Evolutionary conservation across 2,329 filamentous ascomycete species (phyloP).

Genomic region (Mycosphaerelloides madeirae): DNA sequence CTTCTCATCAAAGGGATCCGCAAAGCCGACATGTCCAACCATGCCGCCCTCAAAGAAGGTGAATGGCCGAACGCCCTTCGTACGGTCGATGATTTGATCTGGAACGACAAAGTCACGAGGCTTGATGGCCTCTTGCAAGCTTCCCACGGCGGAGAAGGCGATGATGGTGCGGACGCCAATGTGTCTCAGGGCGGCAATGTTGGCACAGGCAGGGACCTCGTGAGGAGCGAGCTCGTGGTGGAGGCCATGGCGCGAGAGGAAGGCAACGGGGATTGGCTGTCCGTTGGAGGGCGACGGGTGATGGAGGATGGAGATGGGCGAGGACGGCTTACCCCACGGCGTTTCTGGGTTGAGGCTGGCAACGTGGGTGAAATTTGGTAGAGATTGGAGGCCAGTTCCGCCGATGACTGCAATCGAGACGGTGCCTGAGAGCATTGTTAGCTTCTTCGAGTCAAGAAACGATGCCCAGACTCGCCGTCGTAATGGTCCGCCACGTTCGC

Average conservation of each 20-base stretch:
- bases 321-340: conserved; percentile 80
- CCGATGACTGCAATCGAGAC: conserved; percentile 50
- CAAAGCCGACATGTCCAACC: conserved; percentile 91
- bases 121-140: conserved; percentile 84
- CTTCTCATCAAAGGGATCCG: conserved; percentile 82
- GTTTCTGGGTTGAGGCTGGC: conserved; percentile 72
- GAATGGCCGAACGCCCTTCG: conserved; percentile 88
- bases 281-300: conserved; percentile 69
- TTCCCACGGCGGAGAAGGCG: conserved; percentile 92
- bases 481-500: conserved; percentile 32
- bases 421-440: conserved; percentile 37
- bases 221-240: conserved; percentile 89
- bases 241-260: conserved; percentile 85
- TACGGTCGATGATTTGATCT: conserved; percentile 95
- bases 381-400: conserved; percentile 83
- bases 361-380: conserved; percentile 80
- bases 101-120: conserved; percentile 96
- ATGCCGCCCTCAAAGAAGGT: conserved; percentile 93
- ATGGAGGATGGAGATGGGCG: conserved; percentile 78
- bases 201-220: conserved; percentile 90
- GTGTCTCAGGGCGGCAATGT: conserved; percentile 92
- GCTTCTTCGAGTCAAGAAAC: background rate
- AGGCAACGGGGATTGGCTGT: conserved; percentile 65
- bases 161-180: conserved; percentile 88
- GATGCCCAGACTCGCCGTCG: conserved; percentile 20